Evolutionary conservation across 495 filamentous ascomycete genomes (phyloP), one percentile per base, ranked within the genome.

Genomic region (Penicillium simplicissimum): DNA sequence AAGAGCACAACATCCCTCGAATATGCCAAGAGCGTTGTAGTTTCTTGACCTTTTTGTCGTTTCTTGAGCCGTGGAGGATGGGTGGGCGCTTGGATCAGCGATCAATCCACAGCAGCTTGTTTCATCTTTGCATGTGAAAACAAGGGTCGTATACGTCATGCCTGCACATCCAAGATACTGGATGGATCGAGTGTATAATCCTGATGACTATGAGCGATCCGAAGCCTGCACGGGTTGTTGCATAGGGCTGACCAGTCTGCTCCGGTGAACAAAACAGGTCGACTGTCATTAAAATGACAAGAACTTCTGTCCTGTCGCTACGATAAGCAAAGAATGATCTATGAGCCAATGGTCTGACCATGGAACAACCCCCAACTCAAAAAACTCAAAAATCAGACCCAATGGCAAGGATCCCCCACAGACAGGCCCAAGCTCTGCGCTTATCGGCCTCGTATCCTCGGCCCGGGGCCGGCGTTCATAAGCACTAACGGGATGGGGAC

Each of bases 391-490:
- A 11, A 11, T 19, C 19, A 21, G 21, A 45, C 9, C 17, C 42
- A 45, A 19, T 0, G n/a, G 8, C n/a, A 8, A 49, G 23, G 28
- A 11, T 45, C 19, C 45, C 45, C 45, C 23, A 10, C 4, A 47
- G n/a, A 17, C n/a, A 28, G 43, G 43, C 43, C 43, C 43, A 25
- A 47, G 43, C 43, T 47, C 23, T 25, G 19, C 43, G 43, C 43
- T 47, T 47, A 47, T 47, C 43, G 43, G 43, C 21, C 43, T 31
- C 23, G 23, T 49, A 31, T 49, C 43, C 19, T 25, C 43, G 45
- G 45, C 45, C 45, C 45, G 45, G 45, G 8, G 45, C 23, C 45
- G n/a, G 43, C 10, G 45, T 49, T 19, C 42, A 49, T 49, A 49
- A 31, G 23, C 45, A 31, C 23, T 31, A 31, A 31, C 23, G 23